A percentile compares a stretch with the other conserved stretches of the same genome.
Evolutionary conservation across 139 green algal species (phyloP).

Genomic region (Ettlia oleoabundans): DNA sequence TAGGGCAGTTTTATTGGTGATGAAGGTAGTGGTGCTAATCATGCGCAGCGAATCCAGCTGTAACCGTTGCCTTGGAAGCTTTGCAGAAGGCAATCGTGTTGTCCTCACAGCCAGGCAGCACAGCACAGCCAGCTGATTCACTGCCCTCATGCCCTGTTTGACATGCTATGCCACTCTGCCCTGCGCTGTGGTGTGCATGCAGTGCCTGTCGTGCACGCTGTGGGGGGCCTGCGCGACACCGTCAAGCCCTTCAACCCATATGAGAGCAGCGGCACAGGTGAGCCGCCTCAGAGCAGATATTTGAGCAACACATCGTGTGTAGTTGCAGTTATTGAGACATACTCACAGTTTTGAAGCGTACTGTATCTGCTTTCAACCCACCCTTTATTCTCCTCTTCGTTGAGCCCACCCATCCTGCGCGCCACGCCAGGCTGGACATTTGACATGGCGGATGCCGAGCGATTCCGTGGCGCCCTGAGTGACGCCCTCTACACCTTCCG

Average conservation of each 20-base stretch:
- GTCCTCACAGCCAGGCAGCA: too few species aligned
- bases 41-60: too few species aligned
- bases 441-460: conserved; percentile 66
- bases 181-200: background rate
- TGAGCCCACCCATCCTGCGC: background rate
- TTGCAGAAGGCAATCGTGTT: too few species aligned
- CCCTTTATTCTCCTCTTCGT: background rate
- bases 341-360: too few species aligned
- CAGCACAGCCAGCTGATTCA: too few species aligned
- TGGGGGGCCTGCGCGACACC: conserved; percentile 83
- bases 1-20: too few species aligned
- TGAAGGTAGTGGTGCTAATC: too few species aligned
- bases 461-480: conserved; percentile 67
- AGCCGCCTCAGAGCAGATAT: background rate
- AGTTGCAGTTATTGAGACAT: too few species aligned
- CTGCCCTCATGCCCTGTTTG: too few species aligned
- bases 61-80: too few species aligned
- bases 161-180: too few species aligned
- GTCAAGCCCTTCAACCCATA: conserved; percentile 83
- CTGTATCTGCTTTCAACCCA: background rate
- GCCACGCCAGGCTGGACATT: conserved; percentile 74
- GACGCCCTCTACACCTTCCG: conserved; percentile 84
- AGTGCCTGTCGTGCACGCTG: conserved; percentile 83
- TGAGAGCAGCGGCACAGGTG: conserved; percentile 78
- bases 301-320: too few species aligned